Conservation (phyloP, 345 rosid species). For the Gossypium anomalum region DNA sequence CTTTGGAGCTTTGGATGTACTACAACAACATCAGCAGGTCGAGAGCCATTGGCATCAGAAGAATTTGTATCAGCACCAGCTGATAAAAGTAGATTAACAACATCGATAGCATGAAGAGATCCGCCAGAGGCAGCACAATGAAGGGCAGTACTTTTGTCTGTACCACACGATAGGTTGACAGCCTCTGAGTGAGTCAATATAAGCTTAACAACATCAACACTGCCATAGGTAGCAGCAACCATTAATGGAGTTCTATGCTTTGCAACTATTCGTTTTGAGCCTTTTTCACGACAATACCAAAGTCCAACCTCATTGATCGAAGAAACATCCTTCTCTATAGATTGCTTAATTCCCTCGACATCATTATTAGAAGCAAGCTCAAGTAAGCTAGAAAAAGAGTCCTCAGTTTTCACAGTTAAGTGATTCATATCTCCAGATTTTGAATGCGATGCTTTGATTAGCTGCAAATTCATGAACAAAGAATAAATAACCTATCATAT, state of each 20-base stretch:
- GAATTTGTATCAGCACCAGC: constrained; percentile 56
- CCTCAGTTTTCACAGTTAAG: constrained; percentile 25
- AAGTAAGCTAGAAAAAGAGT: constrained; percentile 36
- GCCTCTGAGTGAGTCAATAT: constrained; percentile 25
- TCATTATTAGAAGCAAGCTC: constrained; percentile 48
- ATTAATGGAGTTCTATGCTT: constrained; percentile 55
- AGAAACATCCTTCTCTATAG: constrained; percentile 27
- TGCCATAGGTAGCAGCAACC: constrained; percentile 65
- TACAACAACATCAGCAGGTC: constrained; percentile 53
- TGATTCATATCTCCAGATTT: constrained; percentile 27
- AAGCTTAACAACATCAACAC: constrained; percentile 37
- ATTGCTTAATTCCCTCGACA: constrained; percentile 30
- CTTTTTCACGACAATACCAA: constrained; percentile 39
- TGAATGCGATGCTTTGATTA: constrained; percentile 27
- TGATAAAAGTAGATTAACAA: constrained; percentile 47
- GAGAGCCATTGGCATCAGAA: constrained; percentile 46
- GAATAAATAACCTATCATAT: neutral
- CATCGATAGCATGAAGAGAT: constrained; percentile 38
- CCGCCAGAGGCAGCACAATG: constrained; percentile 78
- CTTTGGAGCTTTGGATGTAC: constrained; percentile 40
- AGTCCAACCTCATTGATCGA: constrained; percentile 32
- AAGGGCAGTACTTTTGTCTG: constrained; percentile 60
- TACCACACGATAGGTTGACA: constrained; percentile 43
- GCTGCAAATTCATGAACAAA: constrained; percentile 13
- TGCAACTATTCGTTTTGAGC: constrained; percentile 43